Percentiles rank a stretch among this genome's conserved stretches.
phyloP scores from a whole-genome alignment of 176 grass and related monocot genomes.

The Ensete ventricosum region DNA sequence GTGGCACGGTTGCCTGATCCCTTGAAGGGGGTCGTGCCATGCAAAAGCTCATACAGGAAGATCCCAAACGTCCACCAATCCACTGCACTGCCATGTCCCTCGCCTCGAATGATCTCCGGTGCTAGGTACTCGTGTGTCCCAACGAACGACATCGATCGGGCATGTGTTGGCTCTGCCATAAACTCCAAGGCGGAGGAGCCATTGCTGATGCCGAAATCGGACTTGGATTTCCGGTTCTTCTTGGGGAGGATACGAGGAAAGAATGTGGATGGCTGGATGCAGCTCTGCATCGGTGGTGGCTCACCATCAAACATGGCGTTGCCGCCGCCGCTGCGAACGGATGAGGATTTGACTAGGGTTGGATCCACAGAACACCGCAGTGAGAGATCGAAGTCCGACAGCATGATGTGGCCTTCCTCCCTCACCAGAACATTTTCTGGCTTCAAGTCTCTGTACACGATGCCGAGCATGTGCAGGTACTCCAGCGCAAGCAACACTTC shows the following conservation, averaged over 20 bases:
- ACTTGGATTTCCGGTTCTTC: conserved; percentile 29
- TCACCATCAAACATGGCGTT: conserved; percentile 18
- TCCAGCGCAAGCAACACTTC: conserved; percentile 73
- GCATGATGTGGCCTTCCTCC: conserved; percentile 86
- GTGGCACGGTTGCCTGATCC: conserved; percentile 77
- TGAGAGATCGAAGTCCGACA: conserved; percentile 84
- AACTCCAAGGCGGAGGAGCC: conserved; percentile 42
- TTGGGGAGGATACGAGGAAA: conserved; percentile 44
- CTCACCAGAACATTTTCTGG: conserved; percentile 71
- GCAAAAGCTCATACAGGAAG: conserved; percentile 73
- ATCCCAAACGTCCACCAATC: conserved; percentile 95
- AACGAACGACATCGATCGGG: conserved; percentile 78
- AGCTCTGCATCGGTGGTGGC: conserved; percentile 26
- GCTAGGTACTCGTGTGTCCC: conserved; percentile 83
- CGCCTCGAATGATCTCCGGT: conserved; percentile 75
- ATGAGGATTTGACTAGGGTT: conserved; percentile 52
- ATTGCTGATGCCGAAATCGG: conserved; percentile 17
- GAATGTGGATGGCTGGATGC: conserved; percentile 46
- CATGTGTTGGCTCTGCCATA: conserved; percentile 62
- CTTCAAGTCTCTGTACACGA: conserved; percentile 75
- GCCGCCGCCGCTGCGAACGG: conserved; percentile 19
- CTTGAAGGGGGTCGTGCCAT: conserved; percentile 80
- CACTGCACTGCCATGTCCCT: conserved; percentile 81
- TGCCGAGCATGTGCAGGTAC: conserved; percentile 88
- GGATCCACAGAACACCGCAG: conserved; percentile 73